A percentile compares a stretch with the other conserved stretches of the same genome.
Evolutionary conservation across 140 eudicot genomes (phyloP).

Genomic region (Artemisia princeps): DNA sequence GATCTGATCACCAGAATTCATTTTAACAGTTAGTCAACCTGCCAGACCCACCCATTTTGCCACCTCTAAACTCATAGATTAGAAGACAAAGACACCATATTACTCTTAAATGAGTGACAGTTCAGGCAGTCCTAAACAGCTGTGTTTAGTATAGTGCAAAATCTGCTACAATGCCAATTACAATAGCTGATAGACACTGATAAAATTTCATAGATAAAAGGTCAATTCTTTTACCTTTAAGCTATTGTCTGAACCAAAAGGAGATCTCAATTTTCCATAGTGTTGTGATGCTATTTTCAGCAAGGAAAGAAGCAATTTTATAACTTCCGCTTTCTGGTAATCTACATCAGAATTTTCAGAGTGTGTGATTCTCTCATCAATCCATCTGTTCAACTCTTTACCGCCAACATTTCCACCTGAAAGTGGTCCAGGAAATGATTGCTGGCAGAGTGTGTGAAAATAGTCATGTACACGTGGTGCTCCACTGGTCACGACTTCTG

Average conservation of each 20-base stretch:
- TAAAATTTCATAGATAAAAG: slow-evolving; percentile 7
- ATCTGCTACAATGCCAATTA: slow-evolving; percentile 14
- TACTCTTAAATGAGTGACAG: slow-evolving; percentile 1
- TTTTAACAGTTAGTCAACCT: no score
- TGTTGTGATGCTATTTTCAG: slow-evolving; percentile 78
- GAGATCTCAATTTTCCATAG: slow-evolving; percentile 92
- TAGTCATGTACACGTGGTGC: slow-evolving; percentile 36
- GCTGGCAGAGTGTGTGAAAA: slow-evolving; percentile 58
- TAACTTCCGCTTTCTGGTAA: slow-evolving; percentile 43
- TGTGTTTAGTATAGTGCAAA: slow-evolving; percentile 1
- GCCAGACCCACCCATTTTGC: neutral
- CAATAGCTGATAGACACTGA: neutral
- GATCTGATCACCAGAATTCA: no score
- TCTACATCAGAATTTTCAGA: slow-evolving; percentile 34
- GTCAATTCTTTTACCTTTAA: slow-evolving; percentile 44
- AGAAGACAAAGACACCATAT: neutral
- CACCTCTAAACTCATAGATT: neutral
- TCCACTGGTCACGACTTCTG: slow-evolving; percentile 53
- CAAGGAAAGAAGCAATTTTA: slow-evolving; percentile 69
- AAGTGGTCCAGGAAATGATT: slow-evolving; percentile 73
- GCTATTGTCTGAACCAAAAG: slow-evolving; percentile 62
- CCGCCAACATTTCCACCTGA: slow-evolving; percentile 66
- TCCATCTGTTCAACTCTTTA: slow-evolving; percentile 77
- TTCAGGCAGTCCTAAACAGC: slow-evolving; percentile 5
- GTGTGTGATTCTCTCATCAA: slow-evolving; percentile 71